A percentile compares a stretch with the other conserved stretches of the same genome.
Conservation (phyloP, 2,329 filamentous ascomycete genomes). For the Hymenoscyphus scutula region DNA sequence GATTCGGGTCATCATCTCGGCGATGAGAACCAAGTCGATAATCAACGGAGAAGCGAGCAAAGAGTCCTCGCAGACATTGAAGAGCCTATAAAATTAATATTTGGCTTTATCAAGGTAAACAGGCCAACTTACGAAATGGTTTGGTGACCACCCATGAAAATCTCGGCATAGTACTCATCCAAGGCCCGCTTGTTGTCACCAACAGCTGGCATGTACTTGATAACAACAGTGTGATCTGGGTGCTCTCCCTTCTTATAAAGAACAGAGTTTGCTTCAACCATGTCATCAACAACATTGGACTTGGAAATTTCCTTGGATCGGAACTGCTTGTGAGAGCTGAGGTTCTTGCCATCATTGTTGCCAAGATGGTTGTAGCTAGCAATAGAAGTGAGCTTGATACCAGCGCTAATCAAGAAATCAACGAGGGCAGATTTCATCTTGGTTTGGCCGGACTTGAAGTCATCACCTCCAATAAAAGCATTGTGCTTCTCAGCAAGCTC, state of each 20-base stretch:
- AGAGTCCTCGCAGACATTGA: constrained; percentile 99
- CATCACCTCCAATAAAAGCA: constrained; percentile 93
- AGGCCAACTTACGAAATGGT: constrained; percentile 71
- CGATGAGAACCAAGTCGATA: constrained; percentile 88
- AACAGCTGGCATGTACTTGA: constrained; percentile 99
- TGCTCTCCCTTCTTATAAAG: constrained; percentile 92
- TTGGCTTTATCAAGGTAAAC: constrained; percentile 10
- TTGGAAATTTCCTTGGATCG: constrained; percentile 99
- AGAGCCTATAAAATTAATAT: constrained; percentile 58
- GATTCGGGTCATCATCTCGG: constrained; percentile 98
- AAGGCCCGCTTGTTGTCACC: constrained; percentile 98
- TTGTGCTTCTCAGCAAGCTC: constrained; percentile 82
- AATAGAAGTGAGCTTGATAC: constrained; percentile 98
- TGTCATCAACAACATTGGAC: constrained; percentile 98
- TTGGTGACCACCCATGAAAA: constrained; percentile 98
- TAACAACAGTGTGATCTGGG: constrained; percentile 96
- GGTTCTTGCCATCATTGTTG: constrained; percentile 99
- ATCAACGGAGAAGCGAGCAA: constrained; percentile 93
- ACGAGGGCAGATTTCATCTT: constrained; percentile 99
- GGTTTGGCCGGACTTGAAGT: constrained; percentile 99
- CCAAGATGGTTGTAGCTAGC: constrained; percentile 99
- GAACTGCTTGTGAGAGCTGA: constrained; percentile 97
- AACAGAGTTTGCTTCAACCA: constrained; percentile 93
- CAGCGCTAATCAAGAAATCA: constrained; percentile 96
- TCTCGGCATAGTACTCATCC: constrained; percentile 99